Conservation (phyloP, 768 basidiomycete genomes). For the Clitopilus hobsonii region DNA sequence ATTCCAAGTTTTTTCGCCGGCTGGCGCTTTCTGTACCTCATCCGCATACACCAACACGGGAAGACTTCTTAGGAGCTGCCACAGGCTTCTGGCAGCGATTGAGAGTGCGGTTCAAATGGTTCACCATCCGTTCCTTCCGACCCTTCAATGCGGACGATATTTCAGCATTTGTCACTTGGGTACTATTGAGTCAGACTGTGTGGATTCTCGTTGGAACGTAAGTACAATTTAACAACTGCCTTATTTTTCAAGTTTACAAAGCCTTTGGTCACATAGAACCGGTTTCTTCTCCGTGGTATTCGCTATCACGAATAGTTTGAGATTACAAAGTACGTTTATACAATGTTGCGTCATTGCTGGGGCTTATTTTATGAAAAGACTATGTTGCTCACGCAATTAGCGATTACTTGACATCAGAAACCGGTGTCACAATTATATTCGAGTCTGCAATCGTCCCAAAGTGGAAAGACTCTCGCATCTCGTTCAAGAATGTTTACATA, state of each 20-base stretch:
- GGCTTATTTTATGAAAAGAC: slow-evolving; percentile 3
- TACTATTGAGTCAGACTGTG: slow-evolving; percentile 89
- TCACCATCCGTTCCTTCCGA: slow-evolving; percentile 90
- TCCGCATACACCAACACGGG: slow-evolving; percentile 74
- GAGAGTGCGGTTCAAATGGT: slow-evolving; percentile 95
- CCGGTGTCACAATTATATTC: slow-evolving; percentile 91
- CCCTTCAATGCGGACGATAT: slow-evolving; percentile 96
- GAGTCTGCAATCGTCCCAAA: slow-evolving; percentile 98
- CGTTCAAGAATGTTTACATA: slow-evolving; percentile 95
- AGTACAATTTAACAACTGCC: slow-evolving; percentile 22
- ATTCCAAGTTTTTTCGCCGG: slow-evolving; percentile 77
- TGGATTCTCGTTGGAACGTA: slow-evolving; percentile 96
- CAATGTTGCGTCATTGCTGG: not conserved
- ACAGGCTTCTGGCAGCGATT: slow-evolving; percentile 88
- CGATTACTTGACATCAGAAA: slow-evolving; percentile 89
- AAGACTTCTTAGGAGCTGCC: slow-evolving; percentile 84
- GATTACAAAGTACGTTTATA: slow-evolving; percentile 61
- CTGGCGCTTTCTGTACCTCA: slow-evolving; percentile 76
- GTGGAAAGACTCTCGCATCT: slow-evolving; percentile 93
- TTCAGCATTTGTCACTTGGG: slow-evolving; percentile 94
- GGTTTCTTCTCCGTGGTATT: slow-evolving; percentile 95
- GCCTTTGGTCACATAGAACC: slow-evolving; percentile 46
- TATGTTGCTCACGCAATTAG: slow-evolving; percentile 86
- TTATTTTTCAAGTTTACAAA: too few relatives aligned
- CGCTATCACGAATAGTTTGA: slow-evolving; percentile 81